A percentile compares a stretch with the other conserved stretches of the same genome.
Evolutionary conservation across 1,284 basidiomycete species (phyloP).

Genomic region (Cronartium ribicola): DNA sequence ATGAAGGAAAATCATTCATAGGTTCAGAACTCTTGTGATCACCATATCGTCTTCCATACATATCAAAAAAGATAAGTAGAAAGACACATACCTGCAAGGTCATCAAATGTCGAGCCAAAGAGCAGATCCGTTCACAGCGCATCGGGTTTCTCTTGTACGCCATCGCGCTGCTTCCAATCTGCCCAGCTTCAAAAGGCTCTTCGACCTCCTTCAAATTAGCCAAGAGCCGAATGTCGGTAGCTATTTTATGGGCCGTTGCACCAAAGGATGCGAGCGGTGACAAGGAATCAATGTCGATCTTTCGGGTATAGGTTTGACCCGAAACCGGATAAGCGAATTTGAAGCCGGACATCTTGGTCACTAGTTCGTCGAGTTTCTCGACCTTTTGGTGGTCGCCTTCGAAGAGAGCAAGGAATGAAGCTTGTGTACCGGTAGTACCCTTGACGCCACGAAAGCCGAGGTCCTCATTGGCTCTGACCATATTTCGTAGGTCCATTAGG

Average conservation of each 20-base stretch:
- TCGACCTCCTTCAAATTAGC: constrained; percentile 97
- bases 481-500: constrained; percentile 91
- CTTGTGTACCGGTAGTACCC: constrained; percentile 97
- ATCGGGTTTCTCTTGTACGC: constrained; percentile 99
- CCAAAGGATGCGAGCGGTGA: constrained; percentile 84
- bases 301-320: constrained; percentile 96
- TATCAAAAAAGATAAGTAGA: too few relatives aligned
- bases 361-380: constrained; percentile 78
- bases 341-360: constrained; percentile 87
- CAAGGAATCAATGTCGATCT: constrained; percentile 92
- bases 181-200: constrained; percentile 97
- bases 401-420: constrained; percentile 88
- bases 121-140: constrained; percentile 96
- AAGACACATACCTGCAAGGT: constrained; percentile 55
- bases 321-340: constrained; percentile 93
- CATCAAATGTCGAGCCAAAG: constrained; percentile 87
- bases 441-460: constrained; percentile 97
- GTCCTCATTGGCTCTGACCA: constrained; percentile 84
- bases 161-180: constrained; percentile 89
- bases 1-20: background rate
- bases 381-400: constrained; percentile 95
- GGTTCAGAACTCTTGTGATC: background rate
- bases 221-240: constrained; percentile 79
- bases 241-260: constrained; percentile 95
- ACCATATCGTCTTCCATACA: background rate